A percentile compares a stretch with the other conserved stretches of the same genome.
Evolutionary conservation across 2,329 filamentous ascomycete genomes (phyloP).

Genomic region (Waltergamsia citrina): DNA sequence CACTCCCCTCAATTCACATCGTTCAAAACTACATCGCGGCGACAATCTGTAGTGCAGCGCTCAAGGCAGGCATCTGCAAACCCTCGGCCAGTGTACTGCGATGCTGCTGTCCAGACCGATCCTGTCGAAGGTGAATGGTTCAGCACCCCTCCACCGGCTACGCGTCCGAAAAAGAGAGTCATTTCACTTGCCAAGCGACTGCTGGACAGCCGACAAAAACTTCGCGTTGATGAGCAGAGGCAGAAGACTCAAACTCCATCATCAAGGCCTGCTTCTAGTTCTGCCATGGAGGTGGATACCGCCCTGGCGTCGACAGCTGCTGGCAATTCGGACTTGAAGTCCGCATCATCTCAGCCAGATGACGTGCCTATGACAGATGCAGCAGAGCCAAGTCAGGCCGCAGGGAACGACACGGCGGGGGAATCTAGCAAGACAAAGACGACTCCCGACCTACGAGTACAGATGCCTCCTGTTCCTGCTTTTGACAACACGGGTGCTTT

Average conservation of each 20-base stretch:
- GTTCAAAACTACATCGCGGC: constrained; percentile 16
- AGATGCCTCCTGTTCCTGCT: constrained; percentile 44
- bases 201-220: constrained; percentile 35
- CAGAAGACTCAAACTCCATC: constrained; percentile 14
- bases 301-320: constrained; percentile 17
- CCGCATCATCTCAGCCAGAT: constrained; percentile 11
- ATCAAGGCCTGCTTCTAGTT: constrained; percentile 15
- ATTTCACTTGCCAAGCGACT: constrained; percentile 44
- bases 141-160: constrained; percentile 23
- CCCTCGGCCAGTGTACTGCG: constrained; percentile 34
- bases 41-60: constrained; percentile 13
- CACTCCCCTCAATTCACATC: constrained; percentile 25
- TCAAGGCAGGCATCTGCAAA: constrained; percentile 28
- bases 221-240: constrained; percentile 29
- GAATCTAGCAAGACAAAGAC: constrained; percentile 24
- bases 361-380: constrained; percentile 21
- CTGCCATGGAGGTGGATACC: constrained; percentile 30
- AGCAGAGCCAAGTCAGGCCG: constrained; percentile 4
- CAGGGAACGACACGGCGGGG: constrained; percentile 5
- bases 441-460: constrained; percentile 39
- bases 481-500: constrained; percentile 32
- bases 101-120: constrained; percentile 45
- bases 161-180: constrained; percentile 35
- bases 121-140: constrained; percentile 44
- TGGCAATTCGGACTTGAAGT: constrained; percentile 7